A percentile compares a stretch with the other conserved stretches of the same genome.
Evolutionary conservation across 2,329 filamentous ascomycete species (phyloP).

Genomic region (Aspergillus pseudotamarii): DNA sequence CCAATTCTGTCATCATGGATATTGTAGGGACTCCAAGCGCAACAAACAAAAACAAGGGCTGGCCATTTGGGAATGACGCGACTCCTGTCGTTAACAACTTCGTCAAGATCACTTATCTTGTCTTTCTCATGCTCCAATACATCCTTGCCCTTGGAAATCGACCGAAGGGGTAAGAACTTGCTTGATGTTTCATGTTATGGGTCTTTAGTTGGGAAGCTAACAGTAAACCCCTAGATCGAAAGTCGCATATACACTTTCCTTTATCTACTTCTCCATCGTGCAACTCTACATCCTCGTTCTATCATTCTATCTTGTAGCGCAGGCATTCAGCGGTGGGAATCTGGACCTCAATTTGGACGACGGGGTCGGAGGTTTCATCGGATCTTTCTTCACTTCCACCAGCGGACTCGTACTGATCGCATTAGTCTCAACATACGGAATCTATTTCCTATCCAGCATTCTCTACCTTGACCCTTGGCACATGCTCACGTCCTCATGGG

Average conservation of each 20-base stretch:
- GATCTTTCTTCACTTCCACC: conserved; percentile 79
- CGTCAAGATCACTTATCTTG: conserved; percentile 88
- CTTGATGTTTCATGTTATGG: too few relatives aligned
- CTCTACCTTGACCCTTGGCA: conserved; percentile 98
- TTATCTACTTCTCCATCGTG: conserved; percentile 88
- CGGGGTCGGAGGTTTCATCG: conserved; percentile 67
- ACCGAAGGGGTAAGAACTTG: conserved; percentile 72
- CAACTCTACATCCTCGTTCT: conserved; percentile 88
- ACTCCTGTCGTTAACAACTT: conserved; percentile 91
- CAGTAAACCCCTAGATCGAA: not conserved
- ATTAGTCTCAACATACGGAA: conserved; percentile 88
- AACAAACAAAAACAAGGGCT: conserved; percentile 63
- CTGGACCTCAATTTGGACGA: conserved; percentile 66
- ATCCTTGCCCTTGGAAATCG: conserved; percentile 95
- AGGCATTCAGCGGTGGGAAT: conserved; percentile 68
- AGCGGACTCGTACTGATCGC: conserved; percentile 94
- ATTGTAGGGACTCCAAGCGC: conserved; percentile 75
- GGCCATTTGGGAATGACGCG: conserved; percentile 85
- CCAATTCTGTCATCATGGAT: conserved; percentile 95
- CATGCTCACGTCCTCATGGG: conserved; percentile 97
- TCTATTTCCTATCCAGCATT: conserved; percentile 96
- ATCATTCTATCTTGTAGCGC: conserved; percentile 82
- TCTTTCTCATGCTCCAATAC: conserved; percentile 90
- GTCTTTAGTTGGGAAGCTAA: too few relatives aligned
- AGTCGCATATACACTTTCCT: conserved; percentile 57